A percentile compares a stretch with the other conserved stretches of the same genome.
Conservation (phyloP, 2,329 filamentous ascomycete genomes). For the Claviceps fusiformis region DNA sequence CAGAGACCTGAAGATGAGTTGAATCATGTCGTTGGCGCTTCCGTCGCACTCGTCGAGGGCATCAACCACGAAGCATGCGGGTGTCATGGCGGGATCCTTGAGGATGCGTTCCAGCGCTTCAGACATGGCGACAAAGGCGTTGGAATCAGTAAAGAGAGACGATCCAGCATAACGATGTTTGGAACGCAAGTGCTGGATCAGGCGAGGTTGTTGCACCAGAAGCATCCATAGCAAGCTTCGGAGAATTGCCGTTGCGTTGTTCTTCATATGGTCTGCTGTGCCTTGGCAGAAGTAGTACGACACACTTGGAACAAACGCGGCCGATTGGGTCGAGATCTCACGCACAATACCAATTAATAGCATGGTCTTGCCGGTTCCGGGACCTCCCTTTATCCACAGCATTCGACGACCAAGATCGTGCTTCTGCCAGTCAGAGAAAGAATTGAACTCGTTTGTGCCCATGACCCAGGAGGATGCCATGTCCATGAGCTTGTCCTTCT, state of each 20-base stretch:
- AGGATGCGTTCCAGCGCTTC: conserved; percentile 29
- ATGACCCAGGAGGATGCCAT: conserved; percentile 8
- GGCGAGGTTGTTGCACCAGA: conserved; percentile 10
- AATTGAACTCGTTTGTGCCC: conserved; percentile 3
- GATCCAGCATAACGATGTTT: conserved; percentile 20
- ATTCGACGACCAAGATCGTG: conserved; percentile 10
- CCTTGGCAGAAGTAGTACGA: conserved; percentile 29
- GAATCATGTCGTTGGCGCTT: conserved; percentile 19
- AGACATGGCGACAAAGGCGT: conserved; percentile 20
- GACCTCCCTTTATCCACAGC: conserved; percentile 22
- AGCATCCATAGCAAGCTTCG: conserved; percentile 28
- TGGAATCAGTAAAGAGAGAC: conserved; percentile 22
- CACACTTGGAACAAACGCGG: conserved; percentile 5
- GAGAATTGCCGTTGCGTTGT: conserved; percentile 22
- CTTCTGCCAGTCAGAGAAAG: conserved; percentile 17
- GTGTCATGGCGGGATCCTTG: conserved; percentile 18
- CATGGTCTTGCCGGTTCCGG: conserved; percentile 26
- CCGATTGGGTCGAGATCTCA: conserved; percentile 9
- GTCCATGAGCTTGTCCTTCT: conserved; percentile 7
- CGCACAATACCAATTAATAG: conserved; percentile 18
- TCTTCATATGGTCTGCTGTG: conserved; percentile 17
- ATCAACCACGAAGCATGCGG: conserved; percentile 29
- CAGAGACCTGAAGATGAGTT: conserved; percentile 20
- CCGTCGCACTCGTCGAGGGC: conserved; percentile 32
- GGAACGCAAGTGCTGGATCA: conserved; percentile 23